Evolutionary conservation across 1,284 basidiomycete species (phyloP).

Genomic region (Puccinia polysora): DNA sequence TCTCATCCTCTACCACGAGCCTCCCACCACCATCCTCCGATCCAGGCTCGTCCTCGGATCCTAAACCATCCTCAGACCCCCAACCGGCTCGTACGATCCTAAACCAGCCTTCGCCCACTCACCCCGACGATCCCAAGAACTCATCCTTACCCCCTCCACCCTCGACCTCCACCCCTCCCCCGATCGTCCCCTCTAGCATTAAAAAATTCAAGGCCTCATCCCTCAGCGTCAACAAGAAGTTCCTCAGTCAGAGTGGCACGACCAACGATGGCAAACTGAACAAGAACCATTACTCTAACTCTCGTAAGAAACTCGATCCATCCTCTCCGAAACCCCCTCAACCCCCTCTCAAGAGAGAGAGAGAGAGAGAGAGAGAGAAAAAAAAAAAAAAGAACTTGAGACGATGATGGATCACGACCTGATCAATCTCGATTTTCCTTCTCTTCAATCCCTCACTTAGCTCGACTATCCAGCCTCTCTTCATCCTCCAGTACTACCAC

Average conservation of each 20-base stretch:
- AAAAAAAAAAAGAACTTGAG: background rate
- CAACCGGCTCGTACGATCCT: no score
- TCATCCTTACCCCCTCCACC: no score
- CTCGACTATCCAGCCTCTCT: constrained; percentile 33
- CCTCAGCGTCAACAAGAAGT: constrained; percentile 41
- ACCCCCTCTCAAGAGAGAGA: background rate
- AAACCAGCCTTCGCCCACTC: no score
- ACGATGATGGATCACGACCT: no score
- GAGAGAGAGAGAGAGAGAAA: background rate
- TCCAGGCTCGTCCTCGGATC: no score
- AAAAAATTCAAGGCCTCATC: constrained; percentile 43
- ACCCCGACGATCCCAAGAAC: no score
- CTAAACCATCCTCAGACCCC: no score
- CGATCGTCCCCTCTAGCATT: constrained; percentile 1
- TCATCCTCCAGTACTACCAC: constrained; percentile 10
- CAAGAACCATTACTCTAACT: constrained; percentile 12
- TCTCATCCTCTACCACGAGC: no score
- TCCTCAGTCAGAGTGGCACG: constrained; percentile 34
- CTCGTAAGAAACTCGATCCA: constrained; percentile 14
- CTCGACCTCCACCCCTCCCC: no score
- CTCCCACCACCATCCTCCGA: no score
- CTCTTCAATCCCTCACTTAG: background rate
- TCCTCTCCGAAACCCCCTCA: background rate
- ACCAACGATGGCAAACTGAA: constrained; percentile 14
- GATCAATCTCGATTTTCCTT: background rate